Base-by-base conservation (phyloP, 768 basidiomycete species). In the Psilocybe tampanensis region DNA sequence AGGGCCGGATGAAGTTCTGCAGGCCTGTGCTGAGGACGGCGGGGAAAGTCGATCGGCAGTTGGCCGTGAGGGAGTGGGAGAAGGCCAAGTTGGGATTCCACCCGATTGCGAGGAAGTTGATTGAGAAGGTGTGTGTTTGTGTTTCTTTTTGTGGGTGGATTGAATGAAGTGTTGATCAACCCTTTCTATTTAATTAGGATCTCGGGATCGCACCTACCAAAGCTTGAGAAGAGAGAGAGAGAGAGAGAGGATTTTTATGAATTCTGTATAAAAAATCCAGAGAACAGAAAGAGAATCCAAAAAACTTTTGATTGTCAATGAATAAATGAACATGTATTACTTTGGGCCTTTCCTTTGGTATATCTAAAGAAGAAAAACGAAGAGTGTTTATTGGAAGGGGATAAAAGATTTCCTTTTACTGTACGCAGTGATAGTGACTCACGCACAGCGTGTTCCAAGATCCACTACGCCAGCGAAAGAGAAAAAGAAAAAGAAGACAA, bases 1-100 rank as follows among this genome's bases (percentile, higher is more conserved):
- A 90, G 64, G 91, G 91, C 11, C 78, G 91, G 32, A 92, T 92
- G 90, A 92, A 93, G 68, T 92, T 92, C 74, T 92, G 91, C 70
- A 72, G 91, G 45, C 87, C 89, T 0, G 72, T 83, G 5, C 85
- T 92, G 66, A 72, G 82, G 33, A 82, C 75, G 0, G 80, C 85
- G 18, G 70, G 66, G 26, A 77, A 78, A 56, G 86, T 86, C 19
- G 75, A 92, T 64, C 64, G 68, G 45, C 64, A 65, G 33, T 70
- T 90, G 24, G 88, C 91, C 2, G 67, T 77, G 44, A 62, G 72
- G 29, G 76, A 73, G 26, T 93, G 85, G 69, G 66, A 64, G 34
- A 72, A 65, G 39, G 68, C 78, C 50, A 83, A 82, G 66, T 67
- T 66, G 8, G 71, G 72, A 8, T 93, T 92, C 77, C 90, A 92